Percentiles rank a stretch among this genome's conserved stretches.
phyloP scores from a whole-genome alignment of 208 protist genomes.

The Leishmania guyanensis region DNA sequence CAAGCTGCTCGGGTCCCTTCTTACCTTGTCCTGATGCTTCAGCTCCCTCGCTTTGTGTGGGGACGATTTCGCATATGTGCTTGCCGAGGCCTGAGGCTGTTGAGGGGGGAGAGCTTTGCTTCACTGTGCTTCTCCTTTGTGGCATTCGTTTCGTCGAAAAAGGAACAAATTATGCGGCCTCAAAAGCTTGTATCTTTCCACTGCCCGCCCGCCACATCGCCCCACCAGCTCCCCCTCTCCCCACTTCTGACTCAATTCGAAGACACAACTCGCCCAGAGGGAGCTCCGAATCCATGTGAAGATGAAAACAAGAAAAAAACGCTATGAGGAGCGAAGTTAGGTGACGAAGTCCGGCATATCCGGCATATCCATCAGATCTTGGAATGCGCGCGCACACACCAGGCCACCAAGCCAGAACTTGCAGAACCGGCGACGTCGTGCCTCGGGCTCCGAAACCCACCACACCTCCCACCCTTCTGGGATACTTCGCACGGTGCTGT shows the following conservation, averaged over 20 bases:
- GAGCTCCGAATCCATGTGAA: not conserved
- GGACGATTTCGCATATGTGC: not conserved
- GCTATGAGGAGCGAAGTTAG: constrained; percentile 7
- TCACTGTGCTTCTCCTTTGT: not conserved
- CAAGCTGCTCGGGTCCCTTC: too few species aligned
- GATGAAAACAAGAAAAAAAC: not conserved
- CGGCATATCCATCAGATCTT: constrained; percentile 83
- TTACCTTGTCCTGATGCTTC: not conserved
- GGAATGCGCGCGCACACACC: constrained; percentile 44
- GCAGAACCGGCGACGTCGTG: constrained; percentile 49
- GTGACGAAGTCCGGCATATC: constrained; percentile 82
- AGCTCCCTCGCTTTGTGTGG: not conserved
- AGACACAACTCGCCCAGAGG: not conserved
- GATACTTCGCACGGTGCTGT: constrained; percentile 22
- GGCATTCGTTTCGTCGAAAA: not conserved
- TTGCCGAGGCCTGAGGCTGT: not conserved
- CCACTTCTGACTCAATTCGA: not conserved
- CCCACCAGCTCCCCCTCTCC: not conserved
- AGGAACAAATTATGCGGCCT: not conserved
- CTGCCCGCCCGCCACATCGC: not conserved
- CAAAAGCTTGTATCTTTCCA: not conserved
- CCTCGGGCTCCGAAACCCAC: constrained; percentile 74
- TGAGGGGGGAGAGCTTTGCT: not conserved
- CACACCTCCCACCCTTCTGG: constrained; percentile 67
- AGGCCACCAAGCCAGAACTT: constrained; percentile 65